These are phyloP conservation scores for Termitomyces sp. DNA, from an alignment of 768 basidiomycete species.

Conservation along the genomic window DNA sequence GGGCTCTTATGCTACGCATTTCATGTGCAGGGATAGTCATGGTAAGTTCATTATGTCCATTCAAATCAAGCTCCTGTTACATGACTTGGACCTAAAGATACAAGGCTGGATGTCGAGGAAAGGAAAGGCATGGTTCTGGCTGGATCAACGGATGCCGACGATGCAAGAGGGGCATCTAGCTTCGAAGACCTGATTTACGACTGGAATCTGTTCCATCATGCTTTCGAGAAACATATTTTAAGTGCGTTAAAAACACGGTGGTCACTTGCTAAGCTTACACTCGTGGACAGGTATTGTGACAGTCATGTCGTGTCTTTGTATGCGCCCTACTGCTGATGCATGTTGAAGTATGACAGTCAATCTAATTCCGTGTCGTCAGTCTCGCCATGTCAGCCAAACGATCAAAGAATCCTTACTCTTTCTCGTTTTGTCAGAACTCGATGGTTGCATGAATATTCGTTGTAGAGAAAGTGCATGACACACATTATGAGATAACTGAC, in stretches of 20 bases:
- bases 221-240: background rate
- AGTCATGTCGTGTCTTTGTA: slow-evolving; percentile 2
- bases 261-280: background rate
- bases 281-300: slow-evolving; percentile 5
- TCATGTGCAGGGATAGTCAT: background rate
- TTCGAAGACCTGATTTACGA: background rate
- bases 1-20: too few relatives aligned
- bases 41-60: background rate
- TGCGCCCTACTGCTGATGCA: slow-evolving; percentile 1
- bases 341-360: background rate
- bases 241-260: background rate
- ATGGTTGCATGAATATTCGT: slow-evolving; percentile 5
- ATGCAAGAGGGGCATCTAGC: slow-evolving; percentile 4
- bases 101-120: background rate
- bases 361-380: background rate
- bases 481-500: background rate
- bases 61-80: background rate
- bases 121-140: background rate
- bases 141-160: background rate
- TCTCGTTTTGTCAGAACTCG: slow-evolving; percentile 6
- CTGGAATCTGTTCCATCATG: slow-evolving; percentile 1
- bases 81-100: too few relatives aligned
- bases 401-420: background rate
- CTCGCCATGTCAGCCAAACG: background rate
- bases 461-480: slow-evolving; percentile 2